Evolutionary conservation across 768 basidiomycete genomes (phyloP).

Genomic region (Lentinula boryana): DNA sequence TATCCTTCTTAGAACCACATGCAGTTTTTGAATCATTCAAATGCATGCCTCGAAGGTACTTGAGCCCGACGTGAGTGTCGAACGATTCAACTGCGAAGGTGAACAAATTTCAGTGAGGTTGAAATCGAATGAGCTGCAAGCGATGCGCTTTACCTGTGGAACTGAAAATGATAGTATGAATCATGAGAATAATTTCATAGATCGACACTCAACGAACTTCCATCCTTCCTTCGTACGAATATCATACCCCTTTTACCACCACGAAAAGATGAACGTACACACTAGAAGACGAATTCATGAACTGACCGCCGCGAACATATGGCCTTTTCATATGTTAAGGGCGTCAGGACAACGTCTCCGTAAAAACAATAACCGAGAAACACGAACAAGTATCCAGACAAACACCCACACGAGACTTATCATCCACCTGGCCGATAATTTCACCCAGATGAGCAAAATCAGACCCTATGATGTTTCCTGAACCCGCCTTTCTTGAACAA

Average conservation of each 20-base stretch:
- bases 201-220: conserved; percentile 42
- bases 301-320: conserved; percentile 71
- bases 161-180: not conserved
- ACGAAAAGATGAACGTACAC: not conserved
- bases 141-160: not conserved
- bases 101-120: too few relatives aligned
- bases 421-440: conserved; percentile 65
- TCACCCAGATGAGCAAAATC: conserved; percentile 59
- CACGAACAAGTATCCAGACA: conserved; percentile 79
- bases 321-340: conserved; percentile 36
- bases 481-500: conserved; percentile 5
- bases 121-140: not conserved
- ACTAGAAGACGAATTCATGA: not conserved
- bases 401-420: conserved; percentile 73
- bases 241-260: conserved; percentile 60
- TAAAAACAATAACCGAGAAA: too few relatives aligned
- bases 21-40: conserved; percentile 76
- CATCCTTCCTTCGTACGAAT: conserved; percentile 68
- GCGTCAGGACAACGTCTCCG: not conserved
- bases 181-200: not conserved
- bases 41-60: conserved; percentile 79
- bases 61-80: conserved; percentile 59
- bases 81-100: conserved; percentile 51
- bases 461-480: conserved; percentile 21
- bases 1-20: conserved; percentile 61